Conservation (phyloP, 2,329 filamentous ascomycete genomes). For the Arthroderma sp. region DNA sequence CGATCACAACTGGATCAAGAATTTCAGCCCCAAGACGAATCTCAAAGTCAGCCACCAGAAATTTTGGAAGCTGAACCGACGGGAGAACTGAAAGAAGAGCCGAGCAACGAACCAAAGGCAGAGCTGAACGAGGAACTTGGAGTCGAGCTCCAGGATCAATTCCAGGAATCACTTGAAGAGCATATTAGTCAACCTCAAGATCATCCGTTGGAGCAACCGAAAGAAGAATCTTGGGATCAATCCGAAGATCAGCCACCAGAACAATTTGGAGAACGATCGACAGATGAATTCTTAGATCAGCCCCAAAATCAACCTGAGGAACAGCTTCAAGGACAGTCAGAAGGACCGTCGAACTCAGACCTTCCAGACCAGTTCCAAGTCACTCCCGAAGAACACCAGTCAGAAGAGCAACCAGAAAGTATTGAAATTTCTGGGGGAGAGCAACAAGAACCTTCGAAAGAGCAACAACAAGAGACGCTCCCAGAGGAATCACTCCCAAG, state of each 20-base stretch:
- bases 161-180: constrained; percentile 4
- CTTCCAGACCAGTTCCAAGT: background rate
- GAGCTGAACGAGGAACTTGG: background rate
- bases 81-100: background rate
- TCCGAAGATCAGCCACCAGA: background rate
- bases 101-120: background rate
- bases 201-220: background rate
- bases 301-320: background rate
- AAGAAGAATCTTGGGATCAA: background rate
- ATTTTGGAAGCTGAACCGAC: background rate
- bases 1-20: too few species aligned
- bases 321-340: constrained; percentile 1
- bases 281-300: background rate
- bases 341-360: background rate
- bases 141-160: constrained; percentile 8
- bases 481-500: constrained; percentile 5
- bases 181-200: background rate
- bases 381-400: background rate
- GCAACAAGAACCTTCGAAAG: constrained; percentile 4
- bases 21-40: too few species aligned
- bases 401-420: too few species aligned
- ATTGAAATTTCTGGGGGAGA: background rate
- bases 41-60: too few species aligned
- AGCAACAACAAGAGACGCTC: background rate
- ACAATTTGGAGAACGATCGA: background rate